These are phyloP conservation scores for Ganoderma multipileum DNA, from an alignment of 1,284 basidiomycete species.

Conservation along the genomic window DNA sequence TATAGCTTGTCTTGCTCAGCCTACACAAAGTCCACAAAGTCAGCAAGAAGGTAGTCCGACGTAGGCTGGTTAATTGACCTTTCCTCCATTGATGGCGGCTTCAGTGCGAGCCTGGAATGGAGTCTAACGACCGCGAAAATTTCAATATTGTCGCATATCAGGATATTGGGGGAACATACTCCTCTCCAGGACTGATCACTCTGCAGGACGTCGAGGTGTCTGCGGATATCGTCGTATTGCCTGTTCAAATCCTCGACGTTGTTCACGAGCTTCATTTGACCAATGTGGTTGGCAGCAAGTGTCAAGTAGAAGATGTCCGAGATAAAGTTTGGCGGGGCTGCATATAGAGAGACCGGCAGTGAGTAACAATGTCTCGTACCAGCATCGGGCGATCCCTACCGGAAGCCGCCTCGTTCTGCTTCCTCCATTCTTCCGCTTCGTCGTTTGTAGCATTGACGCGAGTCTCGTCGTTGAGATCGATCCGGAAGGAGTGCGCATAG, in stretches of 20 bases:
- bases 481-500: conserved; percentile 73
- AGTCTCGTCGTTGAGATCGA: conserved; percentile 87
- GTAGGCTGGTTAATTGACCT: neutral
- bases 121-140: conserved; percentile 46
- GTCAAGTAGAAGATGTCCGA: conserved; percentile 94
- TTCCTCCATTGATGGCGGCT: conserved; percentile 63
- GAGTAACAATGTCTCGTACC: neutral
- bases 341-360: neutral
- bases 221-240: conserved; percentile 79
- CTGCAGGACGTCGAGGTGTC: conserved; percentile 80
- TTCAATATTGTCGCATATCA: conserved; percentile 1
- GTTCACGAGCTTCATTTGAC: conserved; percentile 81
- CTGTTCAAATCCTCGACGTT: conserved; percentile 75
- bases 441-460: conserved; percentile 90
- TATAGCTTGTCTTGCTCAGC: conserved; percentile 73
- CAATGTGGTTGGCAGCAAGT: conserved; percentile 87
- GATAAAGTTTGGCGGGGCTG: conserved; percentile 87
- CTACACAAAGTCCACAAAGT: conserved; percentile 49
- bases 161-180: conserved; percentile 50
- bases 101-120: conserved; percentile 75
- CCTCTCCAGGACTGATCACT: conserved; percentile 82
- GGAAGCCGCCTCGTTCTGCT: conserved; percentile 51
- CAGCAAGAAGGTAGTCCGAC: neutral
- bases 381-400: conserved; percentile 42
- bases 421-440: conserved; percentile 80